Base-by-base conservation (phyloP, 371 early-diverging fungal genomes). In the Apophysomyces variabilis region DNA sequence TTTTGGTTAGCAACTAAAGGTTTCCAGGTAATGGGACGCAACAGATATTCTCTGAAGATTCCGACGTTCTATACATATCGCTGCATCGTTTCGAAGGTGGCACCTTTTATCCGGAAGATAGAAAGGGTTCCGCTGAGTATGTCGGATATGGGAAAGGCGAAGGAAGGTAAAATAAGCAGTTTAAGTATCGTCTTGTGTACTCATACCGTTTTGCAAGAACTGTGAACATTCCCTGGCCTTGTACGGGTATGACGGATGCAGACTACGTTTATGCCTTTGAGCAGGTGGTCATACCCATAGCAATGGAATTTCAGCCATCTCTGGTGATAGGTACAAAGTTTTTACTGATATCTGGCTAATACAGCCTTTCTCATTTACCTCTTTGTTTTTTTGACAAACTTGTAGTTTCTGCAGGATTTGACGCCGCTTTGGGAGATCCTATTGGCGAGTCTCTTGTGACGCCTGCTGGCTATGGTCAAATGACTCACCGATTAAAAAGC, bases 201-300 rank as follows among this genome's bases (percentile, higher is more conserved):
- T 37, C 16, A 13, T 16, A 13, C 5, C 14, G 7, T 11, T 32
- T 7, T 71, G 9, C 43, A 65, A 91, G 86, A 58, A 96, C 91
- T 38, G 87, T 97, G 26, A 97, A 97, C 69, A 85, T 97, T n/a
- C 91, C 94, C 5, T 97, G 95, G 95, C 82, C 87, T 1, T 62
- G 84, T n/a, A 57, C 65, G 9, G 95, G 93, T 0, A 87, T 93
- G 87, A 85, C 85, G 26, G 96, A 96, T 69, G 88, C 90, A 3
- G 97, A 96, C 68, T 97, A 97, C 71, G 60, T 95, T 0, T 87
- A 92, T 65, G 93, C 91, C 1, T 96, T 96, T 69, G 72, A 87
- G 26, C 76, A 83, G 54, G 63, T 97, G 1, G 71, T 96, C 3
- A 84, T 97, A 78, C 96, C 97, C 1, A 87, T 95, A 62, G 88